These are phyloP conservation scores for Suhomyces chickasaworum DNA, from an alignment of 1,139 yeast genomes.

Conservation along the genomic window DNA sequence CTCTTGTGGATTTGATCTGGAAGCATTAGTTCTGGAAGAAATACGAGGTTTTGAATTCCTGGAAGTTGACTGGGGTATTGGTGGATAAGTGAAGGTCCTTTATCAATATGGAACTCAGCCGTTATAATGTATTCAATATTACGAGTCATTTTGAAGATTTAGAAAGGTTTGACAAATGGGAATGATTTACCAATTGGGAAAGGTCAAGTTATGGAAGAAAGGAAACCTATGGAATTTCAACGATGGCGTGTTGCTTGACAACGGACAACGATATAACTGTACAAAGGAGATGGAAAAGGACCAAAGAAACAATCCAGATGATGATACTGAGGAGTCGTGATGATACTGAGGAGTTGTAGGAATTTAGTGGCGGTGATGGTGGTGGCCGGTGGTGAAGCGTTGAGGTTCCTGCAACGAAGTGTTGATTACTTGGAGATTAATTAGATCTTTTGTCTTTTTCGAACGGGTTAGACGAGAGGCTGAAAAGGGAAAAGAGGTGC, in stretches of 20 bases:
- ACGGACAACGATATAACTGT: neutral
- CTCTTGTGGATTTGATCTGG: conserved; percentile 65
- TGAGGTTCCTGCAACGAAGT: neutral
- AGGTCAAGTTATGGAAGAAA: neutral
- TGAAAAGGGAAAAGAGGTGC: conserved; percentile 7
- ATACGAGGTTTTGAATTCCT: conserved; percentile 41
- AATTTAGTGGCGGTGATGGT: too few species aligned
- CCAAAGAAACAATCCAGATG: too few species aligned
- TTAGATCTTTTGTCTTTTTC: too few species aligned
- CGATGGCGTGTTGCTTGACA: neutral
- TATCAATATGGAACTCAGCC: conserved; percentile 61
- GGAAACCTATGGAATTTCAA: neutral
- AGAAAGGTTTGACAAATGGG: too few species aligned
- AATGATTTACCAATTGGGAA: too few species aligned
- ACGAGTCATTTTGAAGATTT: conserved; percentile 17
- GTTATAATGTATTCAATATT: conserved; percentile 50
- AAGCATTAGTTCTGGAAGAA: conserved; percentile 60
- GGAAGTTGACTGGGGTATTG: conserved; percentile 53
- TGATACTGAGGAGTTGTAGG: too few species aligned
- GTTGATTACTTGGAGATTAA: conserved; percentile 4
- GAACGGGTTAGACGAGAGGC: conserved; percentile 14
- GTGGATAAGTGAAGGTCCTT: conserved; percentile 53
- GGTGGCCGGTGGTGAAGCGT: neutral
- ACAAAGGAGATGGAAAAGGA: neutral
- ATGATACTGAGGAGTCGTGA: too few species aligned